These are phyloP conservation scores for Nakaseomyces glabratus DNA, from an alignment of 1,139 yeast genomes.

Conservation along the genomic window DNA sequence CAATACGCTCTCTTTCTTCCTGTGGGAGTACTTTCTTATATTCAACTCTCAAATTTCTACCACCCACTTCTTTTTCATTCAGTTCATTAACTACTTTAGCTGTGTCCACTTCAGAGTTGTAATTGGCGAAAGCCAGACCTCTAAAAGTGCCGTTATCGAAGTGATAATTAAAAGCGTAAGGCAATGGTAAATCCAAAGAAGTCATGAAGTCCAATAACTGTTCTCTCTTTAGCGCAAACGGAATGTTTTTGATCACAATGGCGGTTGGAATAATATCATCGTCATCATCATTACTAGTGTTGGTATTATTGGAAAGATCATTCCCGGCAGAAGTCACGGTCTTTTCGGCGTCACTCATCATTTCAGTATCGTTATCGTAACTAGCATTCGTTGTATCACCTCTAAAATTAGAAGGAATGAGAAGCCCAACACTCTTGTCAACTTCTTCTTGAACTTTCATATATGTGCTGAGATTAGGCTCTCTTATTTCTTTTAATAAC, in stretches of 20 bases:
- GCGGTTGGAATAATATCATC: constrained; percentile 70
- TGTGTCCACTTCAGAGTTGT: constrained; percentile 90
- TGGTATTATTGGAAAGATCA: no score
- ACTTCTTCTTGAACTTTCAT: constrained; percentile 8
- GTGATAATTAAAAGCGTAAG: constrained; percentile 96
- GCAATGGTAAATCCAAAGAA: constrained; percentile 76
- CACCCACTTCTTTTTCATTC: constrained; percentile 93
- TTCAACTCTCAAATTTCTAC: constrained; percentile 88
- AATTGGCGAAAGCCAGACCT: constrained; percentile 97
- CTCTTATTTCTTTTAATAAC: no score
- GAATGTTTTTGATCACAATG: constrained; percentile 91
- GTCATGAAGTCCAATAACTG: constrained; percentile 92
- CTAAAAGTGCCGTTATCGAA: constrained; percentile 96
- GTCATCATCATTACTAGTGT: constrained; percentile 15
- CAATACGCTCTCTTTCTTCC: constrained; percentile 89
- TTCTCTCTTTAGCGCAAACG: constrained; percentile 94
- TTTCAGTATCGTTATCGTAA: no score
- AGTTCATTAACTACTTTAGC: constrained; percentile 71
- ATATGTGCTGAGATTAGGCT: no score
- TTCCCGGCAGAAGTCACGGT: constrained; percentile 17
- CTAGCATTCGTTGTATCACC: no score
- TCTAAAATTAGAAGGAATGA: no score
- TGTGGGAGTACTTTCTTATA: constrained; percentile 93
- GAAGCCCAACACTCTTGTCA: constrained; percentile 16
- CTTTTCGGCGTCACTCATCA: no score